Evolutionary conservation across 2,329 filamentous ascomycete genomes (phyloP), one percentile per base, ranked within the genome.

Genomic region (Herpotrichia juniperi): DNA sequence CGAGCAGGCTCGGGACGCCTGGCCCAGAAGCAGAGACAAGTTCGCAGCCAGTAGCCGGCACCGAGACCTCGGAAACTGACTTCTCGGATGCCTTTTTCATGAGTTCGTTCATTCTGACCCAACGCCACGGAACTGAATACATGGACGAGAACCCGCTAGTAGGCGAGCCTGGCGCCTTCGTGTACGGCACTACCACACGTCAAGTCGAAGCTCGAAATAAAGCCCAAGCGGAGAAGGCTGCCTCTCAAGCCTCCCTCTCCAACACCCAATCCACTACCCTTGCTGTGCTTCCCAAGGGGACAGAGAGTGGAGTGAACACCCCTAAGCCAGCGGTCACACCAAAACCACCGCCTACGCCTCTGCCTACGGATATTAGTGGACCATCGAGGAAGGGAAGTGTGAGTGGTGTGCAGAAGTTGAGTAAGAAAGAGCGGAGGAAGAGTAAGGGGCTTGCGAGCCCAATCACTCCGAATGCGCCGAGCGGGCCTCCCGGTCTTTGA

Each of bases 141-240:
- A 84, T 84, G 75, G 85, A 88, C 65, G 84, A 87, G 61, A 85
- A 82, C 53, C 84, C 85, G 0, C 71, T 88, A 12, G 75, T 81
- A 7, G 85, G 85, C 42, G 85, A 87, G 64, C 85, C 86, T 0
- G 85, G 85, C 25, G 80, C 79, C 4, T 87, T 88, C 59, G 81
- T 84, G 48, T 78, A 87, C 57, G 78, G 78, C 4, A 73, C 74
- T 28, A 77, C 78, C 1, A 71, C 68, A 22, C 69, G 73, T 28
- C 73, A 72, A 8, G 68, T 80, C 8, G 74, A 76, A 53, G 76
- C 77, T 37, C 55, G 69, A 31, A 69, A 73, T 43, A 69, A 68
- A 37, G 73, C 72, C n/a, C n/a, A n/a, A n/a, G n/a, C n/a, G n/a
- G n/a, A n/a, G 2, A 69, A 75, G 50, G 71, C 65, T 58, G 55